phyloP scores from a whole-genome alignment of 768 basidiomycete genomes.

The Boletus reticuloceps region DNA sequence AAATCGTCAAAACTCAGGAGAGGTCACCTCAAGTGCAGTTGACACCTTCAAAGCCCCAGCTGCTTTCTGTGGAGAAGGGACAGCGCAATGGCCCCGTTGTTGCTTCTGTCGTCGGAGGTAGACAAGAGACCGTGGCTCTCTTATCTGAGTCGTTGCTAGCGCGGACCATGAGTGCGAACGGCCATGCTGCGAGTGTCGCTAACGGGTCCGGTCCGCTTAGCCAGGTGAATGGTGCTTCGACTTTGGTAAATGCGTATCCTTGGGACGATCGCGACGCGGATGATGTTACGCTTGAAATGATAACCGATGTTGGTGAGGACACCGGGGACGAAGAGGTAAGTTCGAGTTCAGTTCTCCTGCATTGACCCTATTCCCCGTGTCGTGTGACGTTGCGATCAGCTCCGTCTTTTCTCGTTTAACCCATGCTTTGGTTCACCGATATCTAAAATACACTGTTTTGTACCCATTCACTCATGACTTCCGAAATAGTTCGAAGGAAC shows the following conservation, averaged over 20 bases:
- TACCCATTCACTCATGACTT: conserved; percentile 3
- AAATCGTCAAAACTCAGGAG: conserved; percentile 19
- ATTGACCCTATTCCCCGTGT: not conserved
- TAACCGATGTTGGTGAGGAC: conserved; percentile 56
- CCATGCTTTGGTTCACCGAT: not conserved
- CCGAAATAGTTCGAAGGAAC: conserved; percentile 42
- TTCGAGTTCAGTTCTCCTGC: not conserved
- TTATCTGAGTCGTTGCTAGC: conserved; percentile 18
- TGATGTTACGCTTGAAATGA: conserved; percentile 69
- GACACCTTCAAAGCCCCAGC: conserved; percentile 19
- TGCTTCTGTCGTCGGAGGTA: conserved; percentile 15
- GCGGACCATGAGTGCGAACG: conserved; percentile 10
- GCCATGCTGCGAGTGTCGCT: conserved; percentile 14
- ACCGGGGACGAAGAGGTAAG: conserved; percentile 72
- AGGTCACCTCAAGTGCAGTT: conserved; percentile 18
- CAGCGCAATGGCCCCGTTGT: conserved; percentile 19
- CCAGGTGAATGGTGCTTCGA: conserved; percentile 22
- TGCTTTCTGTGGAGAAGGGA: conserved; percentile 15
- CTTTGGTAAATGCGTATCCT: conserved; percentile 18
- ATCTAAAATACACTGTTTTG: not conserved
- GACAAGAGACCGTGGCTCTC: conserved; percentile 13
- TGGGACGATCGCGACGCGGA: conserved; percentile 46
- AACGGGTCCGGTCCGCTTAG: conserved; percentile 19
- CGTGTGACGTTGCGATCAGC: not conserved
- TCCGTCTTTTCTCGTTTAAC: not conserved